phyloP scores from a whole-genome alignment of 257 asterid genomes.

The Rhazya stricta region DNA sequence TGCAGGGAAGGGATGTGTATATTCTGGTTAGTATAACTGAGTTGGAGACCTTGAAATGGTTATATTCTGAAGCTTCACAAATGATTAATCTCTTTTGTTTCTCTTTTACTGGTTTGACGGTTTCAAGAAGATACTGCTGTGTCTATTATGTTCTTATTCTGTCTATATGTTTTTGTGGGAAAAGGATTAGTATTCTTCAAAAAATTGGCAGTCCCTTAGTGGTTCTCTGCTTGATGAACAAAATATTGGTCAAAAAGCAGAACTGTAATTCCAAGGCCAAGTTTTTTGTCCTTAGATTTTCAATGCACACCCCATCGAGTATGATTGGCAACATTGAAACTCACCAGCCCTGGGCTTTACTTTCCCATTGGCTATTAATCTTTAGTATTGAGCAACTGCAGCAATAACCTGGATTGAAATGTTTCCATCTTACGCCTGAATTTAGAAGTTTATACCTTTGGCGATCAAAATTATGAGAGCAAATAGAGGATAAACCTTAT shows the following conservation, averaged over 20 bases:
- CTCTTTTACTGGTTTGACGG: neutral
- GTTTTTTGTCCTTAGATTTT: neutral
- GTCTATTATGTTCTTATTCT: neutral
- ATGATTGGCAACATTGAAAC: neutral
- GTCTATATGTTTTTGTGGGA: neutral
- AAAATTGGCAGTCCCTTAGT: neutral
- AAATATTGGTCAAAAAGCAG: conserved; percentile 3
- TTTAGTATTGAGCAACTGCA: neutral
- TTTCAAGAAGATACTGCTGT: neutral
- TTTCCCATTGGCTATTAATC: neutral
- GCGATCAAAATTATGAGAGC: neutral
- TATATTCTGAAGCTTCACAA: conserved; percentile 11
- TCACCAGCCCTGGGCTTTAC: neutral
- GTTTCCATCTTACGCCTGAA: neutral
- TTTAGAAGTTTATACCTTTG: neutral
- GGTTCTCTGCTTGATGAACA: neutral
- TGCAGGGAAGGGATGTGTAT: conserved; percentile 96
- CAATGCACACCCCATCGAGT: neutral
- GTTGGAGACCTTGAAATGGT: conserved; percentile 9
- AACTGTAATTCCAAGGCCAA: neutral
- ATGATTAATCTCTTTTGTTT: conserved; percentile 1
- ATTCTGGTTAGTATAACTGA: conserved; percentile 62
- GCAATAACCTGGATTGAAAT: neutral
- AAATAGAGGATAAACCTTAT: neutral
- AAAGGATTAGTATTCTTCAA: neutral